phyloP scores from a whole-genome alignment of 2,329 filamentous ascomycete species.

The Monosporascus cannonballus region DNA sequence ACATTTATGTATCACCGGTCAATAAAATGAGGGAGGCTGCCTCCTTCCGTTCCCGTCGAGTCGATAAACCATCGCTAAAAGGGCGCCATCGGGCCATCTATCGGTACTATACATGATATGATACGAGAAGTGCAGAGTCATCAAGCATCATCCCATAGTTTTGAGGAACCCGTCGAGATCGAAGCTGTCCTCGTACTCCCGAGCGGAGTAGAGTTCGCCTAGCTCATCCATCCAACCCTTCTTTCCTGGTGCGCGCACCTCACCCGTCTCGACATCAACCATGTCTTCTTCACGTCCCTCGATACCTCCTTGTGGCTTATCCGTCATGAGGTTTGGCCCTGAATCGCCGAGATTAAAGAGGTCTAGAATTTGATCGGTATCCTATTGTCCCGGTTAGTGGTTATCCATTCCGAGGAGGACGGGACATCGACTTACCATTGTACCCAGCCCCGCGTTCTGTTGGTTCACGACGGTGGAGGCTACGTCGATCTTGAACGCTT shows the following conservation, averaged over 20 bases:
- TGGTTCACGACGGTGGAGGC: constrained; percentile 98
- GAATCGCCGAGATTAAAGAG: constrained; percentile 87
- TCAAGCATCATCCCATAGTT: constrained; percentile 54
- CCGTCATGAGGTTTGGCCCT: constrained; percentile 58
- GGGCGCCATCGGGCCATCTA: no score
- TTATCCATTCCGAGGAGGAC: neutral
- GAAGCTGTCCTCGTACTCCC: constrained; percentile 97
- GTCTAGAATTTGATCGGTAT: constrained; percentile 96
- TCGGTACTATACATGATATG: no score
- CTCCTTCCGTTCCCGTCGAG: no score
- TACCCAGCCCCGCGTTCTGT: constrained; percentile 84
- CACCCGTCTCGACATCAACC: constrained; percentile 87
- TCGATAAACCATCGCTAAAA: no score
- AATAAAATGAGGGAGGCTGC: no score
- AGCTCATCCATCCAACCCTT: constrained; percentile 93
- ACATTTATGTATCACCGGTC: no score
- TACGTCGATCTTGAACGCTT: constrained; percentile 99
- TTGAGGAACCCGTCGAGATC: constrained; percentile 93
- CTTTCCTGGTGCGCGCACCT: constrained; percentile 90
- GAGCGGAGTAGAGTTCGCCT: constrained; percentile 94
- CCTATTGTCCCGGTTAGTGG: constrained; percentile 39
- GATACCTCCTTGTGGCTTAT: constrained; percentile 51
- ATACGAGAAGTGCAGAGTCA: no score
- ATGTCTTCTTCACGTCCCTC: constrained; percentile 73
- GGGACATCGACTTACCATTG: constrained; percentile 14